Conservation (phyloP, 345 rosid species). For the Salix udensis region DNA sequence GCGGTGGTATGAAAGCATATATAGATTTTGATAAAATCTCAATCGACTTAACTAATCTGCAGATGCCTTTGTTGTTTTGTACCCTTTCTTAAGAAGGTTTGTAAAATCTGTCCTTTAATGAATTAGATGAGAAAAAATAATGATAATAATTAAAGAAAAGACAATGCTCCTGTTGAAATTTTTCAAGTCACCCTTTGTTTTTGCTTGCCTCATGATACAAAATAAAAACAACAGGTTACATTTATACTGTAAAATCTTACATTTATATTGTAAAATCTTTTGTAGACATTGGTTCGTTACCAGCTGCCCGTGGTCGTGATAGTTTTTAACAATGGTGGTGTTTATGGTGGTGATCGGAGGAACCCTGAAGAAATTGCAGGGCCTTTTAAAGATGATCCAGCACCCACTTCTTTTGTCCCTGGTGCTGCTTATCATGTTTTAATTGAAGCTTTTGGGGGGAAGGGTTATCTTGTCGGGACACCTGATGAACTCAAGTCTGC, state of each 20-base stretch:
- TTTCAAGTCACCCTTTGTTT: background rate
- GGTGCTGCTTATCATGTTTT: conserved; percentile 75
- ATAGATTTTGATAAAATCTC: background rate
- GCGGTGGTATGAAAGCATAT: no score
- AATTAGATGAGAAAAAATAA: no score
- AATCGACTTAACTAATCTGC: background rate
- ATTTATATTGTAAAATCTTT: no score
- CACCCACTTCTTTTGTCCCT: conserved; percentile 95
- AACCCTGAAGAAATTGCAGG: conserved; percentile 75
- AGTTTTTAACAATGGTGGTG: conserved; percentile 97
- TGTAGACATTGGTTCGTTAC: conserved; percentile 91
- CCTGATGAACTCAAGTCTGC: conserved; percentile 78
- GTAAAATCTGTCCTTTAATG: no score
- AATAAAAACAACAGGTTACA: no score
- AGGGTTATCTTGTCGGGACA: conserved; percentile 80
- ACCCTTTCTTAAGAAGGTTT: no score
- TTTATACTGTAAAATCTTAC: no score
- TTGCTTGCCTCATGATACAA: no score
- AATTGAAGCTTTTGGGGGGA: conserved; percentile 90
- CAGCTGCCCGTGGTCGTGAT: conserved; percentile 85
- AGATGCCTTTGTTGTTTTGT: background rate
- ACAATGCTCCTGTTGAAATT: no score
- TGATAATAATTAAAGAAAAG: no score
- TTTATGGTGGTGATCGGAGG: conserved; percentile 94
- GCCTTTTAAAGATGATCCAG: conserved; percentile 85